phyloP scores from a whole-genome alignment of 768 basidiomycete genomes.

The Suillus luteus region DNA sequence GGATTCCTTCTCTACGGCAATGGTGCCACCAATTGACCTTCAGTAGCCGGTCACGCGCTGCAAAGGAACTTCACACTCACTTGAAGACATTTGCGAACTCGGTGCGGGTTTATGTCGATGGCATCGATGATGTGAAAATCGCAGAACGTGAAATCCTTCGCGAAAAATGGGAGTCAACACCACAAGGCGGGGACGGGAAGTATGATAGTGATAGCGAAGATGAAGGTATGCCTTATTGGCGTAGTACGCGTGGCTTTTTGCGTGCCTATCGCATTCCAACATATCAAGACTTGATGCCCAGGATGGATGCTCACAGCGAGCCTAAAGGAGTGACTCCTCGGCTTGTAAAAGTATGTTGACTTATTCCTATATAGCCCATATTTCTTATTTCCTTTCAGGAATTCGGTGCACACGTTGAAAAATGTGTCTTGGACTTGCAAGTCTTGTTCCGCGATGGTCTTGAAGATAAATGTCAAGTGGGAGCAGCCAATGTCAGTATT shows the following conservation, averaged over 20 bases:
- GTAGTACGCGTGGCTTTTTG: conserved; percentile 12
- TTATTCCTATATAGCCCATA: conserved; percentile 5
- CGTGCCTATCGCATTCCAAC: not conserved
- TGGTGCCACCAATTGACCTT: conserved; percentile 61
- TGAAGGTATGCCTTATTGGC: conserved; percentile 15
- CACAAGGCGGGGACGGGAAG: conserved; percentile 27
- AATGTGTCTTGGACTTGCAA: conserved; percentile 49
- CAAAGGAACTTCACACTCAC: conserved; percentile 46
- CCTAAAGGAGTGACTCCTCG: conserved; percentile 48
- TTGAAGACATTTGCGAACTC: conserved; percentile 51
- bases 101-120: conserved; percentile 49
- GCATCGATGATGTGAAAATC: conserved; percentile 53
- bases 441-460: conserved; percentile 53
- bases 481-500: conserved; percentile 39
- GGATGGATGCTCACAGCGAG: conserved; percentile 42
- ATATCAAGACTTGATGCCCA: not conserved
- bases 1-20: conserved; percentile 55
- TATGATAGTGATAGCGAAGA: conserved; percentile 24
- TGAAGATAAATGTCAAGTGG: conserved; percentile 57
- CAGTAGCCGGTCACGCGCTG: conserved; percentile 49
- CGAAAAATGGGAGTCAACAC: conserved; percentile 51
- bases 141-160: conserved; percentile 52
- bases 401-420: conserved; percentile 46
- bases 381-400: conserved; percentile 35
- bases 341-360: conserved; percentile 39